A percentile compares a stretch with the other conserved stretches of the same genome.
phyloP scores from a whole-genome alignment of 192 early-diverging fungal species.

The Umbelopsis sp. region DNA sequence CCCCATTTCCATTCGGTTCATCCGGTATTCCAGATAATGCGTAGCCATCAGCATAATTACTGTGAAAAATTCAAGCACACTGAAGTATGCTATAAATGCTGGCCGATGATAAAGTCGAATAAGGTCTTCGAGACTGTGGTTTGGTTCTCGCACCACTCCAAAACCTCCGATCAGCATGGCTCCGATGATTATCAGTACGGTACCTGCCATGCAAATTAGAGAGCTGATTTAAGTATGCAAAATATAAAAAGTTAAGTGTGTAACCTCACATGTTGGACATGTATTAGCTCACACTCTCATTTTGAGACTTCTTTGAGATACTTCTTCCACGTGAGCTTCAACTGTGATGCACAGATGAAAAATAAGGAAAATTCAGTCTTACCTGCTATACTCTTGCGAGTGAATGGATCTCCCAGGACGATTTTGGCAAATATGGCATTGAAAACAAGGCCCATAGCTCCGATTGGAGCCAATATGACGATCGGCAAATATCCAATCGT shows the following conservation, averaged over 20 bases:
- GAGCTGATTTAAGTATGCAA: not conserved
- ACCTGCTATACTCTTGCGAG: slow-evolving; percentile 57
- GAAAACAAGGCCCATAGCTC: slow-evolving; percentile 72
- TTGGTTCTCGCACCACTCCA: slow-evolving; percentile 77
- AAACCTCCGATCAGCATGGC: slow-evolving; percentile 69
- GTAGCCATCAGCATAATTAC: slow-evolving; percentile 48
- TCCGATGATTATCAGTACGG: slow-evolving; percentile 66
- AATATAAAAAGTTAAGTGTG: not conserved
- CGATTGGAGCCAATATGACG: slow-evolving; percentile 75
- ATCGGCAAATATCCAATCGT: slow-evolving; percentile 79
- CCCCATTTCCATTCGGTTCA: slow-evolving; percentile 20
- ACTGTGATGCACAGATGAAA: not conserved
- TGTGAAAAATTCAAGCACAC: slow-evolving; percentile 53
- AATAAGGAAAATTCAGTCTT: not conserved
- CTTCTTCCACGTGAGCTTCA: slow-evolving; percentile 9
- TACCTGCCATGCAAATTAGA: slow-evolving; percentile 49
- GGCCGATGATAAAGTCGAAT: slow-evolving; percentile 67
- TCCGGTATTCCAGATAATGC: slow-evolving; percentile 44
- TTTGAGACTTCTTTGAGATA: not conserved
- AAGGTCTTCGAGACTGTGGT: slow-evolving; percentile 66
- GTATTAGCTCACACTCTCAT: not conserved
- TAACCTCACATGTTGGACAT: slow-evolving; percentile 11
- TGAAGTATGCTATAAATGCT: slow-evolving; percentile 69
- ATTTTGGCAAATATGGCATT: slow-evolving; percentile 75
- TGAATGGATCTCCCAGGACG: slow-evolving; percentile 67